A percentile compares a stretch with the other conserved stretches of the same genome.
Conservation (phyloP, 495 filamentous ascomycete genomes). For the Mycothermus thermophilus region DNA sequence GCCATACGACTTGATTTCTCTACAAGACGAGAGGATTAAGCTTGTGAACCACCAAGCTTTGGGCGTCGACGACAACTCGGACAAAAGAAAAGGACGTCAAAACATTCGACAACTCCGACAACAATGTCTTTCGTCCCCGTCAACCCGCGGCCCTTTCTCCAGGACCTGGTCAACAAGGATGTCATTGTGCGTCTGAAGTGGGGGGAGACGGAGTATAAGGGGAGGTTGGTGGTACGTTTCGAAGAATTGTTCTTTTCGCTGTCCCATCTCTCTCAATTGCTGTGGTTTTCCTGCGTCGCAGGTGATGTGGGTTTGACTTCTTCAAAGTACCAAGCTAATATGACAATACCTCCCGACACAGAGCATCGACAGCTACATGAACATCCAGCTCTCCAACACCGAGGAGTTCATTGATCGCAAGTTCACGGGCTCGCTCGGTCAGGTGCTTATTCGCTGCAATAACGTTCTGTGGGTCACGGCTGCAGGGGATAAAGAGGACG, state of each 20-base stretch:
- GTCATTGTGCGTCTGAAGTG: slow-evolving; percentile 90
- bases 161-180: slow-evolving; percentile 58
- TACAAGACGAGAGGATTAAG: no score
- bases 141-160: slow-evolving; percentile 23
- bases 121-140: slow-evolving; percentile 24
- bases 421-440: slow-evolving; percentile 66
- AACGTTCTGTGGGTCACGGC: slow-evolving; percentile 88
- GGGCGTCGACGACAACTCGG: no score
- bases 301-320: not conserved
- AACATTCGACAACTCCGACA: no score
- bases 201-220: slow-evolving; percentile 94
- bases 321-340: not conserved
- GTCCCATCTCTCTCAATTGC: not conserved
- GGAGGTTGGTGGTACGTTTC: slow-evolving; percentile 52
- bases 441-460: slow-evolving; percentile 69
- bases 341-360: no score
- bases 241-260: not conserved
- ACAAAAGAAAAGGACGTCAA: slow-evolving; percentile 12
- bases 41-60: no score
- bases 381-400: slow-evolving; percentile 77
- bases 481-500: slow-evolving; percentile 42
- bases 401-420: slow-evolving; percentile 88
- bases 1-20: no score
- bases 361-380: slow-evolving; percentile 93
- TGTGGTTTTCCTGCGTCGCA: not conserved